Percentiles rank a stretch among this genome's conserved stretches.
Evolutionary conservation across 129 eudicot species (phyloP).

Genomic region (Gnaphalium uliginosum): DNA sequence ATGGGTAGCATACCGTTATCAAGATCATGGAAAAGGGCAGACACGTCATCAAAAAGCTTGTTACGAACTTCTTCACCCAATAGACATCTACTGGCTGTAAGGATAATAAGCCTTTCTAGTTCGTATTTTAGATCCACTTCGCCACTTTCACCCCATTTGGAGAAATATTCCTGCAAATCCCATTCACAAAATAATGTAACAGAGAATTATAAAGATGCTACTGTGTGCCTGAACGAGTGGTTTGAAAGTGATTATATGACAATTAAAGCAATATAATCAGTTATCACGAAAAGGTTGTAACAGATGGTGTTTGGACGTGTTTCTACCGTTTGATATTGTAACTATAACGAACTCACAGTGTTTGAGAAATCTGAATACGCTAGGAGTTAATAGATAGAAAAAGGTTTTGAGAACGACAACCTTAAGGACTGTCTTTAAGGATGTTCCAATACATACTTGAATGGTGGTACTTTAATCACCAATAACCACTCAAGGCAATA

Average conservation of each 20-base stretch:
- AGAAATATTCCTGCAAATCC: constrained; percentile 68
- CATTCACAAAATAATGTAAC: constrained; percentile 17
- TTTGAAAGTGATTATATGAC: not conserved
- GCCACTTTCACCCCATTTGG: constrained; percentile 96
- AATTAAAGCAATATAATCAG: not conserved
- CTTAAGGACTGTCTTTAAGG: too few relatives aligned
- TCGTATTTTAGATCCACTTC: constrained; percentile 90
- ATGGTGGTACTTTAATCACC: not conserved
- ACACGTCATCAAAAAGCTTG: constrained; percentile 87
- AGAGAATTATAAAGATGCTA: not conserved
- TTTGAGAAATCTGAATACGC: too few relatives aligned
- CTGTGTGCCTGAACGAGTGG: not conserved
- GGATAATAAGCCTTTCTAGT: constrained; percentile 78
- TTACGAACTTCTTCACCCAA: constrained; percentile 91
- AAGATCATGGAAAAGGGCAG: constrained; percentile 90
- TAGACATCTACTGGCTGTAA: constrained; percentile 93
- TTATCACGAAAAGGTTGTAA: not conserved
- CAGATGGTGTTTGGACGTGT: too few relatives aligned
- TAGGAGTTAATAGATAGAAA: too few relatives aligned
- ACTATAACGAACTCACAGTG: too few relatives aligned
- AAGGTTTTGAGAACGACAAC: too few relatives aligned
- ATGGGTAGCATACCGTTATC: constrained; percentile 97
- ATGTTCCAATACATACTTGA: too few relatives aligned
- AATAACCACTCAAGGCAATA: not conserved
- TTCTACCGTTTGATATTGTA: too few relatives aligned